Base-by-base conservation (phyloP, 1,139 yeast genomes). In the Nakaseomyces bracarensis region DNA sequence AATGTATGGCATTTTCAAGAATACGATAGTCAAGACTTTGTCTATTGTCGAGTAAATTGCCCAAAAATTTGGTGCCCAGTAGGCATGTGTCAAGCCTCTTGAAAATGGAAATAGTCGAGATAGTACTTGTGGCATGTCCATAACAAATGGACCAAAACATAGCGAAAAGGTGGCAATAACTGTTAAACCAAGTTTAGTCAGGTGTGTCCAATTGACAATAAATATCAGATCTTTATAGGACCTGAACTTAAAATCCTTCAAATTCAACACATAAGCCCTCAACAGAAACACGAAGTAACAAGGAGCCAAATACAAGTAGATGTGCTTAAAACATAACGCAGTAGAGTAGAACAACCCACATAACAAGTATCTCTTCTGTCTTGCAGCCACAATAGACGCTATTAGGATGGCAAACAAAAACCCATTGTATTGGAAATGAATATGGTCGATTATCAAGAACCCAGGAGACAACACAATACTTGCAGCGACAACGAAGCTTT, bases 61-160 rank as follows among this genome's bases (percentile, higher is more conserved):
- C 99, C 99, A 91, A 42, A 87, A 69, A 54, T 91, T 91, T 3
- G 98, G 98, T 1, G 98, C 98, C 98, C 98, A 91, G 65, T 93
- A 93, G 0, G 97, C 96, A 63, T 93, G 98, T 4, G 96, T 91
- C 31, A 93, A 70, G 1, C 98, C 98, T 57, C 98, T 73, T 40
- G 95, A 82, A 58, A 91, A 91, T 4, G 98, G 98, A 64, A 91
- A 91, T 31, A 93, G 65, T 40, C 98, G 69, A 4, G 68, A 60
- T 10, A 85, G 40, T 14, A 91, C 65, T 48, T 85, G 77, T 1
- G 84, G 82, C 41, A 83, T 57, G 35, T 80, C 82, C 5, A 72
- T 77, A 10, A 73, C 64, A 57, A 87, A 87, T 0, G 98, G 99
- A 0, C 72, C 84, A 65, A 93, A 86, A 6, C 96, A 89, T 2